Conservation (phyloP, 441 rosid genomes). For the Populus tomentosa region DNA sequence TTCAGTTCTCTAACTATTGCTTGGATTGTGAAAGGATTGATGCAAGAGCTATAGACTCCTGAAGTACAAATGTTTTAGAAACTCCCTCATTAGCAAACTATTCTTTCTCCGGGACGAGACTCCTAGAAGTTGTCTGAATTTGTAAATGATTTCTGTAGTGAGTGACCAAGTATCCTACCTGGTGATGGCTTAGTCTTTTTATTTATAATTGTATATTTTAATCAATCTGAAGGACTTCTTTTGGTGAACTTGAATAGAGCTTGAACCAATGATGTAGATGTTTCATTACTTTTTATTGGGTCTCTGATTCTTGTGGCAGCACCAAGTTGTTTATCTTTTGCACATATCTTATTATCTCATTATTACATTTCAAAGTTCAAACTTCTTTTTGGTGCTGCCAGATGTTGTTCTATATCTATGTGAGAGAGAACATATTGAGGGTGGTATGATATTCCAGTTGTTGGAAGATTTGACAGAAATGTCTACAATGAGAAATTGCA, state of each 20-base stretch:
- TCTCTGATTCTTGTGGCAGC: neutral
- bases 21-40: neutral
- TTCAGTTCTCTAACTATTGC: neutral
- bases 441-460: slow-evolving; percentile 98
- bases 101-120: slow-evolving; percentile 1
- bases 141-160: neutral
- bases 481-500: slow-evolving; percentile 96
- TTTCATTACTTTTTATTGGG: neutral
- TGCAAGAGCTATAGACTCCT: neutral
- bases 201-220: neutral
- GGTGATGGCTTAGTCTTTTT: neutral
- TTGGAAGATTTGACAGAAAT: slow-evolving; percentile 96
- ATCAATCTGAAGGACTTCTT: neutral
- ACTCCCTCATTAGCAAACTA: neutral
- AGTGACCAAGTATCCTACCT: neutral
- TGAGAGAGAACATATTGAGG: slow-evolving; percentile 97
- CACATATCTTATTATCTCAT: neutral
- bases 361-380: neutral
- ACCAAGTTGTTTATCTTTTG: neutral
- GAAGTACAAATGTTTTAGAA: neutral
- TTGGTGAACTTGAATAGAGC: neutral
- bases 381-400: slow-evolving; percentile 28
- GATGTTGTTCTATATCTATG: slow-evolving; percentile 92
- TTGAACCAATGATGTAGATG: neutral
- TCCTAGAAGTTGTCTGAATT: neutral